These are phyloP conservation scores for Blastobotrys elegans DNA, from an alignment of 1,139 yeast genomes.

Conservation along the genomic window DNA sequence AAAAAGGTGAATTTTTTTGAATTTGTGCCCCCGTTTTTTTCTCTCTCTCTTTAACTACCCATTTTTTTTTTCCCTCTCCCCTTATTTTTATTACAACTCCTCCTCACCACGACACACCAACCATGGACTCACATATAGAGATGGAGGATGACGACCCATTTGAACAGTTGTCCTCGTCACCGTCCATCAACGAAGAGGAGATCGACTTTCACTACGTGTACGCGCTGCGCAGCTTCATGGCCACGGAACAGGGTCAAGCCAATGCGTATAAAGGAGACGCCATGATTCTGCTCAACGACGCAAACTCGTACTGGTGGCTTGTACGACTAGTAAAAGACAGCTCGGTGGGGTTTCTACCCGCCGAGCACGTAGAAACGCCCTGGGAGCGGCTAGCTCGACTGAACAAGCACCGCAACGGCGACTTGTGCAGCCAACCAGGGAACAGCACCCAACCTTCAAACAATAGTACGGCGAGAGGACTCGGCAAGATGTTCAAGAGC, in stretches of 20 bases:
- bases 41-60: neutral
- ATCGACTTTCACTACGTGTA: slow-evolving; percentile 79
- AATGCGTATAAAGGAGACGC: slow-evolving; percentile 76
- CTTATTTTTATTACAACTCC: neutral
- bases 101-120: slow-evolving; percentile 3
- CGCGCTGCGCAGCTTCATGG: slow-evolving; percentile 81
- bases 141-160: slow-evolving; percentile 25
- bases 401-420: slow-evolving; percentile 90
- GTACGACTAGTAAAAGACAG: slow-evolving; percentile 62
- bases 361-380: slow-evolving; percentile 89
- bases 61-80: too few relatives aligned
- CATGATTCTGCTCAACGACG: slow-evolving; percentile 75
- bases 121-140: neutral
- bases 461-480: slow-evolving; percentile 12
- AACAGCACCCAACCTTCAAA: neutral
- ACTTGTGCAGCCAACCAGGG: slow-evolving; percentile 33
- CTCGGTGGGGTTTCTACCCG: slow-evolving; percentile 85
- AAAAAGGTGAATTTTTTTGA: too few relatives aligned
- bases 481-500: slow-evolving; percentile 22
- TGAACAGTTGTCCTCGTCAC: slow-evolving; percentile 41
- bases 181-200: slow-evolving; percentile 53
- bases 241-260: slow-evolving; percentile 94
- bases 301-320: slow-evolving; percentile 96
- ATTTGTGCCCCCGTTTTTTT: neutral
- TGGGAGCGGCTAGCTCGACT: slow-evolving; percentile 86